phyloP scores from a whole-genome alignment of 805 yeast genomes.

The Saturnispora quitensis region DNA sequence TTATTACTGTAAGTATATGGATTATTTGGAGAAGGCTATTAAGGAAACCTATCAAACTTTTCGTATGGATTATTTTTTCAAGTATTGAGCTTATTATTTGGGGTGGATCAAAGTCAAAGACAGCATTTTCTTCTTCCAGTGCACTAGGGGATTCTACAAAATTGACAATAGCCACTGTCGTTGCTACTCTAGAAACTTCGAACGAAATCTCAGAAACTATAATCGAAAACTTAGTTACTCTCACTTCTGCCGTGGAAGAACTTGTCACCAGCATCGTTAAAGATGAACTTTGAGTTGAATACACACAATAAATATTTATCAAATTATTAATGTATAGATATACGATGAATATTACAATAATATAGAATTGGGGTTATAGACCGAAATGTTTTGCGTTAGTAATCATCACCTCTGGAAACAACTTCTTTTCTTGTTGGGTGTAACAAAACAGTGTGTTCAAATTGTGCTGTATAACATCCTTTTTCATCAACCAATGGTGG shows the following conservation, averaged over 20 bases:
- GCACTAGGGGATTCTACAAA: neutral
- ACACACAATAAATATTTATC: neutral
- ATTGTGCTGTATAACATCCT: conserved; percentile 94
- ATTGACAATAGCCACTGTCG: neutral
- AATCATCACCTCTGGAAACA: conserved; percentile 92
- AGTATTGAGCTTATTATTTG: conserved; percentile 9
- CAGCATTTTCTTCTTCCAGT: neutral
- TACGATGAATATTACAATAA: neutral
- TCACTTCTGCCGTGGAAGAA: neutral
- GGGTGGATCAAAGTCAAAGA: conserved; percentile 1
- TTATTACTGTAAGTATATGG: conserved; percentile 38
- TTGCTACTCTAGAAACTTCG: neutral
- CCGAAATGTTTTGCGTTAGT: conserved; percentile 28
- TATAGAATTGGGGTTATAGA: neutral
- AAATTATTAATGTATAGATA: neutral
- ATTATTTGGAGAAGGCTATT: conserved; percentile 42
- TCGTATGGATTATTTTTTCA: conserved; percentile 37
- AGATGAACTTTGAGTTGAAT: conserved; percentile 9
- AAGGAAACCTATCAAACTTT: conserved; percentile 33
- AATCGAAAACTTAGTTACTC: neutral
- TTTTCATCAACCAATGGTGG: conserved; percentile 81
- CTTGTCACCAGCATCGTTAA: conserved; percentile 1
- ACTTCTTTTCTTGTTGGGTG: conserved; percentile 92
- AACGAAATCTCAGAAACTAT: neutral
- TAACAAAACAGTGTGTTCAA: conserved; percentile 84